Conservation (phyloP, 495 filamentous ascomycete species). For the Lentithecium fluviatile region DNA sequence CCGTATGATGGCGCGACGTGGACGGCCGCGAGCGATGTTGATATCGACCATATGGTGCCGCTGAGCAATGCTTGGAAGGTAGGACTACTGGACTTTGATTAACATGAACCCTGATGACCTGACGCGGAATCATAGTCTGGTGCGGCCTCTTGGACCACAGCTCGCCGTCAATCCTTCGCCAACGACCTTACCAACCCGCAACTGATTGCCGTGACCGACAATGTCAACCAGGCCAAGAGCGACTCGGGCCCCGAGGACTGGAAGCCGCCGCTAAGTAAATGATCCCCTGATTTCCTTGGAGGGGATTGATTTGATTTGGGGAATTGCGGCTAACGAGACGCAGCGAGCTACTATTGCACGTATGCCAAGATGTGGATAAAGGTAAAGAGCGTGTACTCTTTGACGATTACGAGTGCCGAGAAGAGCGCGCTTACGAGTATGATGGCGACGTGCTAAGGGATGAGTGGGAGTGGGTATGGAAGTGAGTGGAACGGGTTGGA, state of each 20-base stretch:
- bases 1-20: constrained; percentile 70
- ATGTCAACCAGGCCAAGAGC: constrained; percentile 68
- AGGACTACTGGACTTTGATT: constrained; percentile 11
- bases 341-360: constrained; percentile 66
- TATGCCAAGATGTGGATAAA: constrained; percentile 70
- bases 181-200: constrained; percentile 72
- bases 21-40: constrained; percentile 63
- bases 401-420: constrained; percentile 61
- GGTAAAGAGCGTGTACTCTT: constrained; percentile 62
- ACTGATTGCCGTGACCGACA: constrained; percentile 71
- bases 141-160: constrained; percentile 56
- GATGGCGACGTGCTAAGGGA: constrained; percentile 59
- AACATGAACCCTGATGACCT: not conserved
- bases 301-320: not conserved
- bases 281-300: too few species aligned
- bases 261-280: constrained; percentile 64
- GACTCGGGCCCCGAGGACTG: constrained; percentile 68
- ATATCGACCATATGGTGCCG: constrained; percentile 77
- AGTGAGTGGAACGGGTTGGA: too few species aligned
- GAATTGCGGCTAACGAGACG: constrained; percentile 6
- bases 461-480: too few species aligned
- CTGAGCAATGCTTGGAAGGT: constrained; percentile 73
- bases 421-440: constrained; percentile 63
- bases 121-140: constrained; percentile 42
- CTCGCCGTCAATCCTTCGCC: constrained; percentile 62